These are phyloP conservation scores for Acacia crassicarpa DNA, from an alignment of 306 rosid species.

Conservation along the genomic window DNA sequence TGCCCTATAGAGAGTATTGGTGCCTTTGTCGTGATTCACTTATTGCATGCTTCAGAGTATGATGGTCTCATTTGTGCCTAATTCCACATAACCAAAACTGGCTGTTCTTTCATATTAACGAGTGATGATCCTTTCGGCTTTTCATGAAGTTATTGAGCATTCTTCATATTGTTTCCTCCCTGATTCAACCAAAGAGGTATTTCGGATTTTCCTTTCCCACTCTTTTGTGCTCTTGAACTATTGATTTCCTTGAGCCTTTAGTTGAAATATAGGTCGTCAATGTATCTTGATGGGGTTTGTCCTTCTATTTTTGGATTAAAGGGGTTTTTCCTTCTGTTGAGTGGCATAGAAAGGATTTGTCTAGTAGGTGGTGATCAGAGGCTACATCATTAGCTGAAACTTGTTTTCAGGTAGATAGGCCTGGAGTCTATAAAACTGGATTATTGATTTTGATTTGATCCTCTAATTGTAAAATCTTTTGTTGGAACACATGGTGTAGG, in stretches of 20 bases:
- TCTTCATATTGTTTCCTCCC: slow-evolving; percentile 14
- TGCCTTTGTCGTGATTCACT: slow-evolving; percentile 65
- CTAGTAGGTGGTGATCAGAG: no score
- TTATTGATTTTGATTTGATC: not conserved
- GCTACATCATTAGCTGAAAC: no score
- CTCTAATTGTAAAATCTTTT: slow-evolving; percentile 7
- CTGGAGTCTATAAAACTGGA: slow-evolving; percentile 2
- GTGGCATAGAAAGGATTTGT: no score
- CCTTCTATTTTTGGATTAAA: no score
- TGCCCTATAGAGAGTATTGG: slow-evolving; percentile 82
- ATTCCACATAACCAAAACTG: slow-evolving; percentile 9
- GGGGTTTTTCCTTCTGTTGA: no score
- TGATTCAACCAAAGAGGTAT: not conserved
- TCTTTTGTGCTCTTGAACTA: not conserved
- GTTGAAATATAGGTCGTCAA: not conserved
- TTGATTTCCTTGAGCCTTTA: not conserved
- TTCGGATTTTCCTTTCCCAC: not conserved
- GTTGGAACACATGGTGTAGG: not conserved
- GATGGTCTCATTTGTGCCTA: slow-evolving; percentile 11
- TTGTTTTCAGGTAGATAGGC: no score
- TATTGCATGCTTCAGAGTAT: slow-evolving; percentile 48
- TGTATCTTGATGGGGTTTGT: no score
- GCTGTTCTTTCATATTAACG: slow-evolving; percentile 9
- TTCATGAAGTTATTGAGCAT: slow-evolving; percentile 21
- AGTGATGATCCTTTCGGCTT: slow-evolving; percentile 5